Evolutionary conservation across 2,329 filamentous ascomycete genomes (phyloP).

Genomic region (Epichloe amarillans): DNA sequence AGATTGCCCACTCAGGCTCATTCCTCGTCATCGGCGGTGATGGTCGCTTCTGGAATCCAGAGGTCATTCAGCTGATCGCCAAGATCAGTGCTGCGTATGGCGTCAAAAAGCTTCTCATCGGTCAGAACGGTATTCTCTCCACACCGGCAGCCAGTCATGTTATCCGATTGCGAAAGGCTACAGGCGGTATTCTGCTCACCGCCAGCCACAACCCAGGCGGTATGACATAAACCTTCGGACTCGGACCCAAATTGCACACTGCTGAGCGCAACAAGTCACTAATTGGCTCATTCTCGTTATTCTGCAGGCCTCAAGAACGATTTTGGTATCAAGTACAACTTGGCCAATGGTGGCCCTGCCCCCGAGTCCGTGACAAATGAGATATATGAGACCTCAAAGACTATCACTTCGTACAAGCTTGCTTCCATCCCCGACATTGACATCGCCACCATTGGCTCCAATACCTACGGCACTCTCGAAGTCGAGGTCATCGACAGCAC

Average conservation of each 20-base stretch:
- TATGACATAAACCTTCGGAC: conserved; percentile 28
- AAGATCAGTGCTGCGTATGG: conserved; percentile 96
- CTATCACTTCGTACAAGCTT: conserved; percentile 83
- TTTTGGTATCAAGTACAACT: conserved; percentile 99
- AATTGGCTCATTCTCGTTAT: conserved; percentile 4
- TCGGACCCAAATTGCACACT: not conserved
- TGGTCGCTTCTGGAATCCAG: conserved; percentile 92
- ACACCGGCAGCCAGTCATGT: conserved; percentile 93
- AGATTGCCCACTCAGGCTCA: conserved; percentile 31
- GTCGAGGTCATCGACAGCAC: conserved; percentile 93
- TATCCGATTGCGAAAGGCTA: conserved; percentile 88
- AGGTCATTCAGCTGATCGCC: conserved; percentile 91
- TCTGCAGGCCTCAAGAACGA: conserved; percentile 71
- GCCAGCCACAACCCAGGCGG: conserved; percentile 97
- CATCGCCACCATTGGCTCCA: conserved; percentile 66
- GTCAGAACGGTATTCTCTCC: conserved; percentile 90
- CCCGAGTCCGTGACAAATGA: conserved; percentile 97
- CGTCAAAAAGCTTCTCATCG: conserved; percentile 96
- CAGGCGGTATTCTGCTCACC: conserved; percentile 90
- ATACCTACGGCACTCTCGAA: conserved; percentile 75
- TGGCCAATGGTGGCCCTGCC: conserved; percentile 88
- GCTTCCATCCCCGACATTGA: conserved; percentile 78
- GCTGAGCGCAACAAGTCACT: not conserved
- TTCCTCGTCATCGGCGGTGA: conserved; percentile 96
- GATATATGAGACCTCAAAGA: conserved; percentile 88